These are phyloP conservation scores for Raddia distichophylla DNA, from an alignment of 176 grass and related monocot genomes.

Conservation along the genomic window DNA sequence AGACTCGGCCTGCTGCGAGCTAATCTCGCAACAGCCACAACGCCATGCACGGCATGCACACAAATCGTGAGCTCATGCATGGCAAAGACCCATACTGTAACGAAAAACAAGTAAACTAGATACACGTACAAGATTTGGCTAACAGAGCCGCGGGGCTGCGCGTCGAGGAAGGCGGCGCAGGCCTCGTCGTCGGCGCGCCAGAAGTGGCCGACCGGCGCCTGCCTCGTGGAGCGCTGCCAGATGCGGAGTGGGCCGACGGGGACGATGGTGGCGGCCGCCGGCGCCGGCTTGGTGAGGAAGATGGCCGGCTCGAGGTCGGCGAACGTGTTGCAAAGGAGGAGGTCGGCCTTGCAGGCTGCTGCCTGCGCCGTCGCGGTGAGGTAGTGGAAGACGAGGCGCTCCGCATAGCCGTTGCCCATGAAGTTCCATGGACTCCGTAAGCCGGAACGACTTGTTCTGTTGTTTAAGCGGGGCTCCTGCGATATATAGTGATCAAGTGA, in stretches of 20 bases:
- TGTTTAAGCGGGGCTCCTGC: slow-evolving; percentile 32
- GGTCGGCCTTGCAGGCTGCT: slow-evolving; percentile 17
- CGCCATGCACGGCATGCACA: too few relatives aligned
- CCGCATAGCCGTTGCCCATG: slow-evolving; percentile 31
- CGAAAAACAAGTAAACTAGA: too few relatives aligned
- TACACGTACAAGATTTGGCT: too few relatives aligned
- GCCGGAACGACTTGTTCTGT: slow-evolving; percentile 16
- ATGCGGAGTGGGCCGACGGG: slow-evolving; percentile 49
- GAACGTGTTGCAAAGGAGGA: slow-evolving; percentile 57
- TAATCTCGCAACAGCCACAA: too few relatives aligned
- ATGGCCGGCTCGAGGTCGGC: slow-evolving; percentile 39
- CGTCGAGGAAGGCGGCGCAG: slow-evolving; percentile 52
- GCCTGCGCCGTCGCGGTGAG: not conserved
- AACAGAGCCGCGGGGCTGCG: slow-evolving; percentile 39
- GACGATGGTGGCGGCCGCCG: not conserved
- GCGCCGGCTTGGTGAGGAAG: slow-evolving; percentile 27
- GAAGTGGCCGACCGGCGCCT: slow-evolving; percentile 22
- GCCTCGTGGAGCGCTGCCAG: not conserved
- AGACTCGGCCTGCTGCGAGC: too few relatives aligned
- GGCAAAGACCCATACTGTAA: too few relatives aligned
- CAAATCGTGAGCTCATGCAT: too few relatives aligned
- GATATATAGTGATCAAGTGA: too few relatives aligned
- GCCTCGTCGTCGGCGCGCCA: slow-evolving; percentile 35
- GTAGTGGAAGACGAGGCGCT: slow-evolving; percentile 39
- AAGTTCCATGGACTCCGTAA: slow-evolving; percentile 33